Conservation (phyloP, 2,329 filamentous ascomycete genomes). For the Clonostachys chloroleuca region DNA sequence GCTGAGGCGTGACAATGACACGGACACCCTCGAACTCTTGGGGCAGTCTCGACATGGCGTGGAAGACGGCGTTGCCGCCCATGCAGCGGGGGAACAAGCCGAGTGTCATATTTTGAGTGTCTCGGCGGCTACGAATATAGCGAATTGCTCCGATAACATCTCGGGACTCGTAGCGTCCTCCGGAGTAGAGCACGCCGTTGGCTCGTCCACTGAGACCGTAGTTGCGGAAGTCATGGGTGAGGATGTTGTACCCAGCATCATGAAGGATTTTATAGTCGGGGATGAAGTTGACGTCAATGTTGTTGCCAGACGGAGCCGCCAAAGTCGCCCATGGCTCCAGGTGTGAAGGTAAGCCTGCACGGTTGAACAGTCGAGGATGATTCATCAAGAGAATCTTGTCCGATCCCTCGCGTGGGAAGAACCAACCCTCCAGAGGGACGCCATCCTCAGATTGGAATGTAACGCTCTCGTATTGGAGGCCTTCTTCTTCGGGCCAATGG, state of each 20-base stretch:
- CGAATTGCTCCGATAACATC: constrained; percentile 3
- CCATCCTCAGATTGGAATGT: constrained; percentile 4
- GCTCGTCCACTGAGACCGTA: constrained; percentile 1
- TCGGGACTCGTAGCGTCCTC: constrained; percentile 2
- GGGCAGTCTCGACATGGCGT: constrained; percentile 1
- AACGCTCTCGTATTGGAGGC: constrained; percentile 3
- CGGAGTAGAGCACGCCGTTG: background rate
- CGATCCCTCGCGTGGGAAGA: constrained; percentile 1
- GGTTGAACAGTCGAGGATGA: constrained; percentile 4
- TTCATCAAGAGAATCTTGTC: constrained; percentile 3
- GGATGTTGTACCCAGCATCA: constrained; percentile 4
- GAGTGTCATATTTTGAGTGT: constrained; percentile 1
- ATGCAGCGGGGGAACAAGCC: constrained; percentile 3
- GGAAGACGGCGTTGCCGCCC: constrained; percentile 3
- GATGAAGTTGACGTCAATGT: constrained; percentile 4
- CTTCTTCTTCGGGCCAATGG: constrained; percentile 1
- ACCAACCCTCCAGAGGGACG: constrained; percentile 3
- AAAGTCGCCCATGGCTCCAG: constrained; percentile 1
- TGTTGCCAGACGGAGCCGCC: background rate
- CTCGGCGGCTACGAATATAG: constrained; percentile 1
- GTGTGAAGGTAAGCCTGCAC: constrained; percentile 1
- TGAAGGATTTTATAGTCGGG: constrained; percentile 6
- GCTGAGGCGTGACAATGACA: constrained; percentile 1
- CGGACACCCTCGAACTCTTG: constrained; percentile 2
- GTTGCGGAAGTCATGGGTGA: constrained; percentile 23